Conservation (phyloP, 805 yeast species). For the Zygosaccharomyces bisporus region DNA sequence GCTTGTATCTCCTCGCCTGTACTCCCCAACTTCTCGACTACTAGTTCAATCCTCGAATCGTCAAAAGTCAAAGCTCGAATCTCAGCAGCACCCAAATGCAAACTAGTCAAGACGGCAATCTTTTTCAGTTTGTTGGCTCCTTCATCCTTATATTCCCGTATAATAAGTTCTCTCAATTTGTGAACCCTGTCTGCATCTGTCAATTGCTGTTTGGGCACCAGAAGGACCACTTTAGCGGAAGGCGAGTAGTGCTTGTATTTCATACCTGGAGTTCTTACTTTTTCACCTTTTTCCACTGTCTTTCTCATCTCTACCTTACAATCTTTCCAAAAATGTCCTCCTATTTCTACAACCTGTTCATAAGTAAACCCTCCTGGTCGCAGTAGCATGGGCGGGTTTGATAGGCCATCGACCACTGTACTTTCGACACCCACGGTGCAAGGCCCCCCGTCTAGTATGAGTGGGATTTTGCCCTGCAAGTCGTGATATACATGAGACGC, state of each 20-base stretch:
- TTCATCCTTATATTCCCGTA: conserved; percentile 14
- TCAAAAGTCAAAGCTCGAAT: conserved; percentile 4
- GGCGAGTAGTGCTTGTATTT: conserved; percentile 96
- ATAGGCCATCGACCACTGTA: conserved; percentile 89
- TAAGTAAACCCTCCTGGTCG: conserved; percentile 92
- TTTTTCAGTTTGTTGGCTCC: conserved; percentile 27
- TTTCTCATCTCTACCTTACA: conserved; percentile 61
- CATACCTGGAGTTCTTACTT: conserved; percentile 95
- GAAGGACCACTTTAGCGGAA: conserved; percentile 70
- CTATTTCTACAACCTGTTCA: conserved; percentile 63
- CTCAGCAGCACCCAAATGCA: conserved; percentile 23
- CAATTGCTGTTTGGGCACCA: conserved; percentile 50
- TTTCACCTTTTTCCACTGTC: conserved; percentile 57
- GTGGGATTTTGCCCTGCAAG: conserved; percentile 71
- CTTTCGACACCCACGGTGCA: conserved; percentile 89
- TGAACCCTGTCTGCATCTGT: conserved; percentile 14
- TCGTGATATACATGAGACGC: conserved; percentile 86
- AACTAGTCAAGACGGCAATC: conserved; percentile 51
- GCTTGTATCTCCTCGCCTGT: conserved; percentile 59
- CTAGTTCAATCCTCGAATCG: conserved; percentile 4
- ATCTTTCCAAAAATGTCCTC: conserved; percentile 66
- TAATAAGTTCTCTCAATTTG: conserved; percentile 32
- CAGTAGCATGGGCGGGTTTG: conserved; percentile 76
- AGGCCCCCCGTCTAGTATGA: conserved; percentile 86
- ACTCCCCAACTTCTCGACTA: conserved; percentile 40